Conservation (phyloP, 208 protist genomes). For the Blastocrithidia nonstop region DNA sequence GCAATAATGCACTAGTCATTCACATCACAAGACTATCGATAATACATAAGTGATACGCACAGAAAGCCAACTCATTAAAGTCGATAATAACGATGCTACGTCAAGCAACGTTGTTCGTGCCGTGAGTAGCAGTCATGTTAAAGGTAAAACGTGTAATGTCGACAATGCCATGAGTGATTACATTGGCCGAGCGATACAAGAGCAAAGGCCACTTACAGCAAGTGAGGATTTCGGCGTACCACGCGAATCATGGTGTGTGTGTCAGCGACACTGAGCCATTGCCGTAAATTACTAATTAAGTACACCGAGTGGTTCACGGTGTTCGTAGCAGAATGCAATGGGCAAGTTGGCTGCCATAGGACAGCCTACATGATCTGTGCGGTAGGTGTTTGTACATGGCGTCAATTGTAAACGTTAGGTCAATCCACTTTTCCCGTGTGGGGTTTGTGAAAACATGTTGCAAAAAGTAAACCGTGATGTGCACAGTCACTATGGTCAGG, state of each 20-base stretch:
- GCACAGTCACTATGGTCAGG: slow-evolving; percentile 31
- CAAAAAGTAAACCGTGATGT: slow-evolving; percentile 72
- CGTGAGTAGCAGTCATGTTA: background rate
- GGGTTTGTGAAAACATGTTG: slow-evolving; percentile 85
- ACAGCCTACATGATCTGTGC: slow-evolving; percentile 54
- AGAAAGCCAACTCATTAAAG: background rate
- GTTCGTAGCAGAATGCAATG: slow-evolving; percentile 83
- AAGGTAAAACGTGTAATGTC: background rate
- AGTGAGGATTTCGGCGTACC: slow-evolving; percentile 17
- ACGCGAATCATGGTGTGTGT: slow-evolving; percentile 55
- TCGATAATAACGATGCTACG: background rate
- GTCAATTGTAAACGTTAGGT: slow-evolving; percentile 38
- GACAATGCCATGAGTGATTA: background rate
- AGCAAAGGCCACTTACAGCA: slow-evolving; percentile 3
- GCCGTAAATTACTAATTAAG: slow-evolving; percentile 85
- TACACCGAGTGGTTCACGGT: slow-evolving; percentile 78
- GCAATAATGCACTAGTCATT: no score
- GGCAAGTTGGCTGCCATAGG: slow-evolving; percentile 65
- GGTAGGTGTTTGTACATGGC: slow-evolving; percentile 79
- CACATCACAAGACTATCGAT: no score
- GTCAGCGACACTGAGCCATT: slow-evolving; percentile 40
- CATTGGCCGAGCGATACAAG: slow-evolving; percentile 4
- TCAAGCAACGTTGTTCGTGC: background rate
- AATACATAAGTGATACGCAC: background rate
- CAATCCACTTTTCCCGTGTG: slow-evolving; percentile 83